These are phyloP conservation scores for Nakaseomyces kungkrabaensis DNA, from an alignment of 1,139 yeast species.

Conservation along the genomic window DNA sequence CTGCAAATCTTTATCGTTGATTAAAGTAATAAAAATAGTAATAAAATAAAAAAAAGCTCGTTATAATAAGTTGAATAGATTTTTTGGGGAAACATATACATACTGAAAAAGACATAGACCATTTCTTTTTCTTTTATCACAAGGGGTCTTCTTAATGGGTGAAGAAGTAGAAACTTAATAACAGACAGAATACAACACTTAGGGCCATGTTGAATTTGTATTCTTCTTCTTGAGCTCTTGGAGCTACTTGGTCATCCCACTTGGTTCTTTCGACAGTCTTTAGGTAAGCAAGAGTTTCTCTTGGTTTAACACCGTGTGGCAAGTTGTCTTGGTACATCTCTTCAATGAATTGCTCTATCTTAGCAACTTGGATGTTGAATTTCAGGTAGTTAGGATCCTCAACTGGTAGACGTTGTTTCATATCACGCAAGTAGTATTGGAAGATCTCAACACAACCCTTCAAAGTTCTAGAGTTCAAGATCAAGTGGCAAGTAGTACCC, in stretches of 20 bases:
- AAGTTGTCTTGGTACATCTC: constrained; percentile 51
- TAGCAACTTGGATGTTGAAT: constrained; percentile 78
- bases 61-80: no score
- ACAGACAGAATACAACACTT: constrained; percentile 1
- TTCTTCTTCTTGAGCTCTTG: constrained; percentile 24
- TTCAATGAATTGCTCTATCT: constrained; percentile 78
- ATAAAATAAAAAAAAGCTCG: no score
- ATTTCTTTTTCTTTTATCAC: neutral
- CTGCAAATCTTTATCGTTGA: no score
- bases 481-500: constrained; percentile 78
- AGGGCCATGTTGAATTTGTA: constrained; percentile 17
- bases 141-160: neutral
- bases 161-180: constrained; percentile 3
- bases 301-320: constrained; percentile 37
- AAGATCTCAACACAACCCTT: constrained; percentile 70
- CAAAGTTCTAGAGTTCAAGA: constrained; percentile 62
- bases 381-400: constrained; percentile 80
- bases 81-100: neutral
- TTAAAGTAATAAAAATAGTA: no score
- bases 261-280: constrained; percentile 32
- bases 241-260: constrained; percentile 23
- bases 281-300: constrained; percentile 31
- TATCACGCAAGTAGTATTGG: constrained; percentile 58
- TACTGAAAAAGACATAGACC: no score
- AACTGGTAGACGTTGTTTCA: constrained; percentile 71